Base-by-base conservation (phyloP, 305 asterid species). In the Fraxinus platypoda region DNA sequence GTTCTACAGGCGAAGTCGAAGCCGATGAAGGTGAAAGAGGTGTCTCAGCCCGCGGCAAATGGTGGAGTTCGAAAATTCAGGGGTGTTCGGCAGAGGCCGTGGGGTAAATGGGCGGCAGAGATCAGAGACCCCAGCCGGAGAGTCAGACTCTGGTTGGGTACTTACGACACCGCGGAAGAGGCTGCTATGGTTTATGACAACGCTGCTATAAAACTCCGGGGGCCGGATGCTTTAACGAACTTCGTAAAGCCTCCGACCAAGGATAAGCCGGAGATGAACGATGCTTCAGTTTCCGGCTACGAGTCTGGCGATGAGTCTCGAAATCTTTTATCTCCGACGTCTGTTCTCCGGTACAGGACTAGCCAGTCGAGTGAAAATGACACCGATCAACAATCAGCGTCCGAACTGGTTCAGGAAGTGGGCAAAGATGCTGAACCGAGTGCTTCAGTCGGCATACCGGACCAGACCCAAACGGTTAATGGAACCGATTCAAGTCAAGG, bases 91-190 rank as follows among this genome's bases (percentile, higher is more conserved):
- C 93, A 88, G 71, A 85, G 97, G 81, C 95, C 95, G 0, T 93
- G 97, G 97, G 95, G 95, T 0, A 93, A 90, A 43, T 93, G 94
- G 95, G 95, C 95, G 0, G 95, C 95, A 6, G 95, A 93, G 80
- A 93, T 93, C 41, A 83, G 95, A 19, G 97, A 91, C 90, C 97
- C 97, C 0, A 71, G 81, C 0, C 84, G 81, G 19, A 85, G 88
- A 35, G 89, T 89, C 1, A 33, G 97, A 75, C 89, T 91, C 0
- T 93, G 97, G 97, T 59, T 93, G 81, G 97, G 97, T 0, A 93
- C 97, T 13, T 93, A 91, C 19, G 87, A 90, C 21, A 92, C 96
- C 0, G 94, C 95, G 0, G 94, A 90, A 34, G 97, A 90, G 73
- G 95, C 97, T 0, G 97, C 95, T 0, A 91, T 89, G 94, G 95